Conservation (phyloP, 2,329 filamentous ascomycete species). For the Colletotrichum tamarilloi region DNA sequence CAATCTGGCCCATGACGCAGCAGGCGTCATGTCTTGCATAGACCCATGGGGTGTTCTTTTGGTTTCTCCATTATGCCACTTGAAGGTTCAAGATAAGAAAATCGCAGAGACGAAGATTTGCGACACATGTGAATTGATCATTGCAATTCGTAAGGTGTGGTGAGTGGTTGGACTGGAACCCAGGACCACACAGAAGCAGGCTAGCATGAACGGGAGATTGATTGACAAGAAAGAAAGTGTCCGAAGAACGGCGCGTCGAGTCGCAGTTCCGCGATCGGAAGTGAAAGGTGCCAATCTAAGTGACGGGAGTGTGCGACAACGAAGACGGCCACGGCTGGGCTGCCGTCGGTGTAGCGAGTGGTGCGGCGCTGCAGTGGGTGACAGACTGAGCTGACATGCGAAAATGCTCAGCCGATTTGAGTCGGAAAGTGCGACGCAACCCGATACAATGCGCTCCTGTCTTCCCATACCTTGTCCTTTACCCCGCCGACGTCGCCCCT, state of each 20-base stretch:
- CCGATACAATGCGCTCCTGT: slow-evolving; percentile 26
- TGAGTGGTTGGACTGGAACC: slow-evolving; percentile 10
- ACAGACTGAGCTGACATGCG: neutral
- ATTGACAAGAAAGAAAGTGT: slow-evolving; percentile 9
- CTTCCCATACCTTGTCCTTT: too few species aligned
- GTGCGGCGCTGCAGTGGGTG: neutral
- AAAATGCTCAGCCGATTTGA: slow-evolving; percentile 4
- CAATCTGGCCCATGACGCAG: neutral
- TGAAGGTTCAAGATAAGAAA: slow-evolving; percentile 25
- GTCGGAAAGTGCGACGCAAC: slow-evolving; percentile 24
- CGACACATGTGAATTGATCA: slow-evolving; percentile 34
- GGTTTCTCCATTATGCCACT: slow-evolving; percentile 18
- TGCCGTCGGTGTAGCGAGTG: too few species aligned
- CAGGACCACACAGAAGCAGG: neutral
- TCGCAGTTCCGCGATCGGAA: slow-evolving; percentile 31
- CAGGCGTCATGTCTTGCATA: slow-evolving; percentile 7
- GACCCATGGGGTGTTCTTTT: neutral
- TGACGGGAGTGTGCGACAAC: neutral
- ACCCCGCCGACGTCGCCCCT: slow-evolving; percentile 4
- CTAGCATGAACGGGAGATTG: slow-evolving; percentile 5
- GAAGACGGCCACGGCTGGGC: neutral
- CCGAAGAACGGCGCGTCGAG: slow-evolving; percentile 23
- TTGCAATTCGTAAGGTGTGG: slow-evolving; percentile 26
- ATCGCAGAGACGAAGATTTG: neutral
- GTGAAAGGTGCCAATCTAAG: neutral